Percentiles rank a stretch among this genome's conserved stretches.
Evolutionary conservation across 371 early-diverging fungal genomes (phyloP).

Genomic region (Circinella minor): DNA sequence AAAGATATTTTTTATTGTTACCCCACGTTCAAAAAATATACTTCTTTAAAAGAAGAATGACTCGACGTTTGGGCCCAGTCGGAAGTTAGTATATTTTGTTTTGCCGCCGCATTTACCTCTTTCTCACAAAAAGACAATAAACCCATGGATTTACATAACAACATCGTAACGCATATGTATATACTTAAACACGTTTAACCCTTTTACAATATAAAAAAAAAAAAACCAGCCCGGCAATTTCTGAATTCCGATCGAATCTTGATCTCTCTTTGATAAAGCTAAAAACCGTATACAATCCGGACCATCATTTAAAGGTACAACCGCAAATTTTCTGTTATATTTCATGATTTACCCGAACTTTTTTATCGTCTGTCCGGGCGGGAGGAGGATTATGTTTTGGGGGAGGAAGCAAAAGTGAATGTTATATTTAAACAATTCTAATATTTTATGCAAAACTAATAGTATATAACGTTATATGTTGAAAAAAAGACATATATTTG

Average conservation of each 20-base stretch:
- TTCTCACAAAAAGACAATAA: neutral
- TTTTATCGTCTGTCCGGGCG: neutral
- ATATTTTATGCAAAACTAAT: neutral
- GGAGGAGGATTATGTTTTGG: too few relatives aligned
- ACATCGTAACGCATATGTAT: too few relatives aligned
- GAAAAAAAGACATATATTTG: neutral
- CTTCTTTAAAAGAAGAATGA: neutral
- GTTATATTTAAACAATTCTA: neutral
- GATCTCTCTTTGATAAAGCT: constrained; percentile 15
- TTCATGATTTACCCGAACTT: neutral
- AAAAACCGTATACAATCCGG: neutral
- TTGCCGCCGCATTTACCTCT: neutral
- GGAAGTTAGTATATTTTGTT: neutral
- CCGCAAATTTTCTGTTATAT: too few relatives aligned
- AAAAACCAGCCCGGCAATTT: constrained; percentile 22
- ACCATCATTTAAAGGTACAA: too few relatives aligned
- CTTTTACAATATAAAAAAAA: constrained; percentile 10
- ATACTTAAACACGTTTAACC: too few relatives aligned
- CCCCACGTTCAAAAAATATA: neutral
- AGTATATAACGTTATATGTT: neutral
- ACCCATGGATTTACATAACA: too few relatives aligned
- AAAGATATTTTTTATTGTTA: neutral
- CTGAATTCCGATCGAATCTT: constrained; percentile 23
- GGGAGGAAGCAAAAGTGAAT: neutral
- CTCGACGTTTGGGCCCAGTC: neutral